Evolutionary conservation across 192 early-diverging fungal genomes (phyloP), one percentile per base, ranked within the genome.

Genomic region (Bifiguratus adelaidae): DNA sequence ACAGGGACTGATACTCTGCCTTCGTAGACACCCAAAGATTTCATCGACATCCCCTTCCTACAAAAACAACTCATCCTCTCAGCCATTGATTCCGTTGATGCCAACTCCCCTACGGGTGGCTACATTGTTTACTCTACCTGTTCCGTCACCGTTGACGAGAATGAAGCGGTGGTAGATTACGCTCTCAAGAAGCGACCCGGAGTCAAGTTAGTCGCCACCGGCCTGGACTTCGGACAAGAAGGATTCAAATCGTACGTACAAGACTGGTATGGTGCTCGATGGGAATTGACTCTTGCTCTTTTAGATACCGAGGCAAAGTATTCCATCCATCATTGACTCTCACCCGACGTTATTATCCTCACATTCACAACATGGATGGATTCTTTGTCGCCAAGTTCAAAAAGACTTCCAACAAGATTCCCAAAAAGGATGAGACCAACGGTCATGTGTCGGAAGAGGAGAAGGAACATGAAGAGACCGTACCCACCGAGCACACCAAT

Each of bases 361-460:
- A 99, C 55, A 80, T 91, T 21, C 88, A 97, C 63, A 99, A 99
- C 61, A 97, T 99, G 95, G 95, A 99, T 61, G 95, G 95, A 28
- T 99, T 99, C 80, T 99, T 77, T 68, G 92, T 99, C 9, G 89
- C 95, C 35, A 99, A 99, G 53, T 82, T 99, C 63, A 86, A 95
- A 60, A 97, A 99, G 67, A 61, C 83, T 7, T 86, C 85, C 36
- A 97, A 95, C 72, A 91, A 88, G 68, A 80, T 82, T 19, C 43
- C 46, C 18, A 66, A 58, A 44, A 56, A 65, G 47, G 30, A 20
- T 50, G 13, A 20, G 53, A 18, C 28, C 25, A 48, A 21, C 49
- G 56, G 41, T 44, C 36, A 32, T 55, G 48, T 53, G 54, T 49
- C 45, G 36, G 0, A 53, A 68, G 63, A 48, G 41, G 13, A 29